Conservation (phyloP, 495 filamentous ascomycete species). For the Neurospora africana region DNA sequence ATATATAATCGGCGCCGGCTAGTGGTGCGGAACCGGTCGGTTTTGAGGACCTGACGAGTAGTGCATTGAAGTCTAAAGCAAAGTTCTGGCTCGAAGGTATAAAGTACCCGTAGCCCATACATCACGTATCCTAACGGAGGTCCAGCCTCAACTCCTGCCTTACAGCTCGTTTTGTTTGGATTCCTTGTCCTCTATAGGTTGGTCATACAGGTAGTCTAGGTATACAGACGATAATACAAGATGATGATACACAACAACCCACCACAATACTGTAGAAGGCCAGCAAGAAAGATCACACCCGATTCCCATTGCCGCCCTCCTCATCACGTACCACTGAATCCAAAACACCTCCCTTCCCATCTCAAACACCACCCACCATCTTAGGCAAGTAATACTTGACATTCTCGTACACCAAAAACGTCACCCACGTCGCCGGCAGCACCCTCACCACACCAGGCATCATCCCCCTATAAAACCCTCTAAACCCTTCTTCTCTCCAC, state of each 20-base stretch:
- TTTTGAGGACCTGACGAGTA: no score
- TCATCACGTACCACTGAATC: background rate
- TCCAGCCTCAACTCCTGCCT: background rate
- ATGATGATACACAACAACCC: background rate
- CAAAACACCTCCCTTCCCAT: background rate
- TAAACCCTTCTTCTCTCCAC: constrained; percentile 65
- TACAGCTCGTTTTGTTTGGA: background rate
- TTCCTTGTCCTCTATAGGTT: background rate
- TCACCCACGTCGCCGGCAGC: constrained; percentile 89
- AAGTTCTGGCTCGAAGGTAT: no score
- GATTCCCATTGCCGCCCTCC: background rate
- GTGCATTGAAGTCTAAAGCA: no score
- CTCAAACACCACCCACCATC: constrained; percentile 12
- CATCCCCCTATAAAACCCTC: constrained; percentile 88
- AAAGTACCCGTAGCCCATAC: background rate
- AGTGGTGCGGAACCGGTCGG: no score
- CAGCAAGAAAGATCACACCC: background rate
- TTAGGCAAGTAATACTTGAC: constrained; percentile 55
- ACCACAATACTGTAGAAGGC: background rate
- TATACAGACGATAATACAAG: background rate
- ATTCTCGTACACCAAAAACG: constrained; percentile 98
- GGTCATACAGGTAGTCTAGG: background rate
- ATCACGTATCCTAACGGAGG: background rate
- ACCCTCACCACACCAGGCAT: constrained; percentile 81
- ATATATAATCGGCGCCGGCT: no score